phyloP scores from a whole-genome alignment of 2,329 filamentous ascomycete species.

The Aspergillus pseudoviridinutans region DNA sequence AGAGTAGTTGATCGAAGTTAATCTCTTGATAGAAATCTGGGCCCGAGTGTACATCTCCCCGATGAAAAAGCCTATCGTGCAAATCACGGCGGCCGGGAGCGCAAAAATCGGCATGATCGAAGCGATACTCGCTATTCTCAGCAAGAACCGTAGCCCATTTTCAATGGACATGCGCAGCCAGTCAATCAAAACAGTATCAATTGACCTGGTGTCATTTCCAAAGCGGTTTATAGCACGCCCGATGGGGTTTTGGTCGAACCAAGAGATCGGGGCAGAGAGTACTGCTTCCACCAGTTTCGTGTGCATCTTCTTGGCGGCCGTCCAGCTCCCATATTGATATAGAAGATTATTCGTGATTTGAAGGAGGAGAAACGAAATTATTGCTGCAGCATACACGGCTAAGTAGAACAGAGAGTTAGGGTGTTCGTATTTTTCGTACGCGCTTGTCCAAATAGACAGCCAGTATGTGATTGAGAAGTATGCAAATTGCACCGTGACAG shows the following conservation, averaged over 20 bases:
- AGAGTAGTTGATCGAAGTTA: conserved; percentile 47
- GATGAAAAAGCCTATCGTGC: conserved; percentile 44
- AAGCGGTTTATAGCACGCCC: conserved; percentile 48
- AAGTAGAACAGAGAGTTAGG: conserved; percentile 45
- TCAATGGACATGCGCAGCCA: conserved; percentile 39
- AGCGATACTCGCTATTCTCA: conserved; percentile 47
- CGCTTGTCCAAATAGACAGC: conserved; percentile 27
- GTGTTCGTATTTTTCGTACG: conserved; percentile 15
- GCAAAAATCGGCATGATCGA: conserved; percentile 53
- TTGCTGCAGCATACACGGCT: conserved; percentile 49
- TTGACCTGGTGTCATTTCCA: conserved; percentile 54
- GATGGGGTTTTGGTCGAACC: conserved; percentile 54
- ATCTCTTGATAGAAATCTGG: conserved; percentile 45
- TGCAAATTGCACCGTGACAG: conserved; percentile 20
- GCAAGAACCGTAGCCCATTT: conserved; percentile 40
- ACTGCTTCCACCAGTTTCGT: conserved; percentile 50
- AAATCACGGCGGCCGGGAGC: conserved; percentile 46
- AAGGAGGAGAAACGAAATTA: conserved; percentile 29
- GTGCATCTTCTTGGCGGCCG: conserved; percentile 53
- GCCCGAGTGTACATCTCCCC: conserved; percentile 52
- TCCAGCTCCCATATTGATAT: conserved; percentile 56
- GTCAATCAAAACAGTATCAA: conserved; percentile 48
- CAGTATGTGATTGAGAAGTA: conserved; percentile 28
- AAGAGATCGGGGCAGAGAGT: conserved; percentile 53
- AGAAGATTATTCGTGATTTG: conserved; percentile 26